Evolutionary conservation across 345 rosid species (phyloP).

Genomic region (Microcos paniculata): DNA sequence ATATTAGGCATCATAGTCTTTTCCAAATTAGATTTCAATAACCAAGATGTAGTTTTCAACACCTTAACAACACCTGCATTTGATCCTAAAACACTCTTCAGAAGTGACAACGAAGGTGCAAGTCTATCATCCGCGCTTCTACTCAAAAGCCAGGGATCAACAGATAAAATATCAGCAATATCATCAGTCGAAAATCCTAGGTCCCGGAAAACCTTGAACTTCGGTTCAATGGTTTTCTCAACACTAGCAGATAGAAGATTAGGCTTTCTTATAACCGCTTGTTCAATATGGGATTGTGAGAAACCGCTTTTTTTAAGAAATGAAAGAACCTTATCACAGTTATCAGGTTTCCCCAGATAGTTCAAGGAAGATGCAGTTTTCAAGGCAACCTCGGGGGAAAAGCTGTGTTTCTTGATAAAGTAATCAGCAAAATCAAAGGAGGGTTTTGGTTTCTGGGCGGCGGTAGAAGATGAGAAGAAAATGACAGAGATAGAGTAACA

Average conservation of each 20-base stretch:
- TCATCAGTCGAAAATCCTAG: slow-evolving; percentile 20
- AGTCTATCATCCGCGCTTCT: slow-evolving; percentile 21
- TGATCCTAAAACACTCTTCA: slow-evolving; percentile 28
- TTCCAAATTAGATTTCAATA: slow-evolving; percentile 27
- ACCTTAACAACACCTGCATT: slow-evolving; percentile 10
- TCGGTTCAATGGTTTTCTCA: slow-evolving; percentile 29
- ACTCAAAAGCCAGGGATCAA: slow-evolving; percentile 30
- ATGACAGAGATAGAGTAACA: neutral
- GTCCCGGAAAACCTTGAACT: slow-evolving; percentile 27
- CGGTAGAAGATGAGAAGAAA: slow-evolving; percentile 11
- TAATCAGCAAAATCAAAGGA: slow-evolving; percentile 17
- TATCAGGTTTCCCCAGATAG: slow-evolving; percentile 6
- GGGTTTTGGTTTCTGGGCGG: slow-evolving; percentile 3
- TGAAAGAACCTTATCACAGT: slow-evolving; percentile 21
- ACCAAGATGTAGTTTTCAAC: slow-evolving; percentile 21
- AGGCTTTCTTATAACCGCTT: slow-evolving; percentile 19
- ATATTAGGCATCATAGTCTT: slow-evolving; percentile 33
- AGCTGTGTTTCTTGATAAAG: slow-evolving; percentile 26
- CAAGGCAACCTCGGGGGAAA: slow-evolving; percentile 26
- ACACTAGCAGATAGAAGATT: slow-evolving; percentile 13
- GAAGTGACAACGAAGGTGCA: slow-evolving; percentile 11
- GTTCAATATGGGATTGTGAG: slow-evolving; percentile 23
- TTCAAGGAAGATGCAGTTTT: slow-evolving; percentile 18
- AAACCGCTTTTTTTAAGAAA: slow-evolving; percentile 33
- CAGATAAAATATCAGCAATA: slow-evolving; percentile 17